Percentiles rank a stretch among this genome's conserved stretches.
Conservation (phyloP, 805 yeast genomes). For the Metschnikowia reukaufii region DNA sequence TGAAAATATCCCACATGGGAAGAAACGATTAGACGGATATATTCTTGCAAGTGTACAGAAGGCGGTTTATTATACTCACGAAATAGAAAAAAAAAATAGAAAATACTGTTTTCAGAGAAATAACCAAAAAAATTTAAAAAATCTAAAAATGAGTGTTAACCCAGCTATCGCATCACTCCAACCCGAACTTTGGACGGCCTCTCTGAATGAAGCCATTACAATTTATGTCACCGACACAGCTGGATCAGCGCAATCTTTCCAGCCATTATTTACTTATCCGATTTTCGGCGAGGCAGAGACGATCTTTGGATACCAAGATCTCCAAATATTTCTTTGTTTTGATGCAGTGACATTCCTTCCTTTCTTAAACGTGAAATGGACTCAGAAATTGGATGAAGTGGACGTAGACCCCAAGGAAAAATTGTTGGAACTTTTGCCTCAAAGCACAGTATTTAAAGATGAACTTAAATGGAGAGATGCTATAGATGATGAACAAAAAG, state of each 20-base stretch:
- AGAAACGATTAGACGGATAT: too few species aligned
- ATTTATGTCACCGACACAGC: conserved; percentile 55
- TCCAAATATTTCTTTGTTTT: conserved; percentile 64
- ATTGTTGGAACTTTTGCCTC: conserved; percentile 61
- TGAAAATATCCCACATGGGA: background rate
- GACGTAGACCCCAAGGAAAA: conserved; percentile 59
- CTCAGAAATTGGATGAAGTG: conserved; percentile 52
- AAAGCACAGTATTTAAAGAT: conserved; percentile 56
- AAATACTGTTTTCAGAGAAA: too few species aligned
- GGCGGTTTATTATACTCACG: too few species aligned
- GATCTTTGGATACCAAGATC: conserved; percentile 77
- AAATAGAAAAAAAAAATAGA: too few species aligned
- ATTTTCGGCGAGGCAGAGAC: conserved; percentile 90
- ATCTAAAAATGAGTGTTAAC: conserved; percentile 1
- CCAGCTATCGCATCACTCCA: conserved; percentile 34
- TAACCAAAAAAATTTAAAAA: too few species aligned
- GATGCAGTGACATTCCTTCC: conserved; percentile 77
- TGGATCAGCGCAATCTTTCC: conserved; percentile 58
- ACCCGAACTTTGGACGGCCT: conserved; percentile 73
- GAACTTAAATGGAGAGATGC: conserved; percentile 66
- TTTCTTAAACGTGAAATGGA: conserved; percentile 59
- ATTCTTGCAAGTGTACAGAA: too few species aligned
- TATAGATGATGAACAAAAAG: conserved; percentile 48
- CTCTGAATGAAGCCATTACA: conserved; percentile 67
- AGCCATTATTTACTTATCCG: conserved; percentile 86